Conservation (phyloP, 352 stramenopile genomes). For the Pythium oligandrum region DNA sequence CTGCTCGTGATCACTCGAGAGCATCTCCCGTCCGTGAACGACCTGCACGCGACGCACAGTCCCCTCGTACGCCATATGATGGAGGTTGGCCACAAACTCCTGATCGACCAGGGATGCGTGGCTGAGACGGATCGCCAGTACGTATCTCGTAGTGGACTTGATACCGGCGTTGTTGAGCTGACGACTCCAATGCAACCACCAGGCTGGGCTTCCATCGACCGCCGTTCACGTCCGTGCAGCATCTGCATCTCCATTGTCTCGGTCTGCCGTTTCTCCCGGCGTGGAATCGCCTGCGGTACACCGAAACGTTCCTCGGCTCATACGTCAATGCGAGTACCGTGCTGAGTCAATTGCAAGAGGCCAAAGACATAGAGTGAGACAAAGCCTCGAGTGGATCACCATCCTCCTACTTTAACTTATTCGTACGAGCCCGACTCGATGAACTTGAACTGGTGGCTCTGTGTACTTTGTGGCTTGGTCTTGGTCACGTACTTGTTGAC, state of each 20-base stretch:
- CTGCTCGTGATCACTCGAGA: constrained; percentile 58
- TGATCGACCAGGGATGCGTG: constrained; percentile 35
- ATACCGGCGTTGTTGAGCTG: too few relatives aligned
- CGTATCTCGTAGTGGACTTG: neutral
- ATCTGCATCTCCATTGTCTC: constrained; percentile 72
- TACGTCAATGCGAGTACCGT: constrained; percentile 54
- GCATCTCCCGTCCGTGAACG: constrained; percentile 52
- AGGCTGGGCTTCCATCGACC: constrained; percentile 73
- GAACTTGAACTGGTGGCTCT: constrained; percentile 80
- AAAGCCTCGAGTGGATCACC: neutral
- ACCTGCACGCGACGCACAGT: constrained; percentile 33
- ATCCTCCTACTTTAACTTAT: constrained; percentile 16
- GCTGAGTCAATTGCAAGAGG: constrained; percentile 18
- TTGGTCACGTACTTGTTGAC: constrained; percentile 86
- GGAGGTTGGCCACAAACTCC: constrained; percentile 32
- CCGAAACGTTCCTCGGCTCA: constrained; percentile 41
- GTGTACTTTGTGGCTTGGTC: constrained; percentile 69
- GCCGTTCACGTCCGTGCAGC: constrained; percentile 64
- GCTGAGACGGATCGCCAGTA: constrained; percentile 24
- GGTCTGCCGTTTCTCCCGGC: constrained; percentile 50
- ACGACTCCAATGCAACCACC: neutral
- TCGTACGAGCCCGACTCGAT: constrained; percentile 80
- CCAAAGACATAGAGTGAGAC: neutral
- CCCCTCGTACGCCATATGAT: constrained; percentile 46
- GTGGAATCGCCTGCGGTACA: constrained; percentile 66